Conservation (phyloP, 2,329 filamentous ascomycete species). For the Tolypocladium guangdongense region DNA sequence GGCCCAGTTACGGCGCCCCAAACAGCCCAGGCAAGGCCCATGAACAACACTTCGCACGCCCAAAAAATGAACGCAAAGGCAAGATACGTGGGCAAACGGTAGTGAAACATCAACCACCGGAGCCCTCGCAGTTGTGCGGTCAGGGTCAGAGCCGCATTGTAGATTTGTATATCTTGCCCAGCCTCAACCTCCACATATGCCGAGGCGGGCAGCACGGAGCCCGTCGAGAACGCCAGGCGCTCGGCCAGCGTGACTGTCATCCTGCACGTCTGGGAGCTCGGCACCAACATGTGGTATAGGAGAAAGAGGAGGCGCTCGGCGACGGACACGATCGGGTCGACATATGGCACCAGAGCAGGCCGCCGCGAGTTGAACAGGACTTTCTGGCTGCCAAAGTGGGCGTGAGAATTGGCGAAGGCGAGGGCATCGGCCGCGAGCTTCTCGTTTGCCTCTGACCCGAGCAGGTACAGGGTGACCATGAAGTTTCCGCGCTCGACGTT, state of each 20-base stretch:
- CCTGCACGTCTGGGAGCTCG: slow-evolving; percentile 49
- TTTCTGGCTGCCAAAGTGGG: slow-evolving; percentile 22
- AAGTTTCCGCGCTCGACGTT: slow-evolving; percentile 82
- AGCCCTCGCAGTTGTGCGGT: slow-evolving; percentile 67
- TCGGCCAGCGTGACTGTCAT: slow-evolving; percentile 66
- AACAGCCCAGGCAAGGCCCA: slow-evolving; percentile 53
- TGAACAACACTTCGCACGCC: slow-evolving; percentile 59
- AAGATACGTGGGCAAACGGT: slow-evolving; percentile 59
- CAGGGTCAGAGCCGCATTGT: slow-evolving; percentile 56
- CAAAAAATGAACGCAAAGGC: slow-evolving; percentile 66
- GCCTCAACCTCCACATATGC: slow-evolving; percentile 57
- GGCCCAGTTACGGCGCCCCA: slow-evolving; percentile 27
- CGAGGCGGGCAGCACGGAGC: slow-evolving; percentile 29
- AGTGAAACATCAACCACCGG: slow-evolving; percentile 78
- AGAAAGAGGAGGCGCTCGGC: slow-evolving; percentile 52
- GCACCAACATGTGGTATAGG: slow-evolving; percentile 58
- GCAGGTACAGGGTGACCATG: slow-evolving; percentile 75
- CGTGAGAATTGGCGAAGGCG: slow-evolving; percentile 17
- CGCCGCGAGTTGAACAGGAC: slow-evolving; percentile 57
- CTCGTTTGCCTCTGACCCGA: slow-evolving; percentile 29
- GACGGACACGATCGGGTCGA: slow-evolving; percentile 55
- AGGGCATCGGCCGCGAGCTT: slow-evolving; percentile 15
- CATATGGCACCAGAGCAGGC: slow-evolving; percentile 70
- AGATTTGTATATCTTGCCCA: slow-evolving; percentile 62
- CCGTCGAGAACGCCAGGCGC: slow-evolving; percentile 47